Base-by-base conservation (phyloP, 139 green algal genomes). In the Astrephomene gubernaculifera region DNA sequence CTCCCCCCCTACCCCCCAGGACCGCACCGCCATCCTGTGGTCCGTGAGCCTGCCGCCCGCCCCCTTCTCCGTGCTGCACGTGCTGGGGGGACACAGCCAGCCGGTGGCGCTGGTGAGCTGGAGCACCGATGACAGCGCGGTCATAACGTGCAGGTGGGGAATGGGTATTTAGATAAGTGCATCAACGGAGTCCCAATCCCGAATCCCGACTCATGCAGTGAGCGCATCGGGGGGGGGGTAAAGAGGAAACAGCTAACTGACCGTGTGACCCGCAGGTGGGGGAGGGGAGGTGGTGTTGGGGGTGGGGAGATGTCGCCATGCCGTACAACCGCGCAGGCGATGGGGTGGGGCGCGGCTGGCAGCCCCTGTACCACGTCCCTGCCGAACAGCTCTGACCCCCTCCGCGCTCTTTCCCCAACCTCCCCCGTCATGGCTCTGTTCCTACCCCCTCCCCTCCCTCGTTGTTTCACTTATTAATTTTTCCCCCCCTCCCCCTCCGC, bases 21-120 rank as follows among this genome's bases (percentile, higher is more conserved):
- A 96, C 88, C 75, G 89, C 44, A 93, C 85, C 3, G 92, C 90
- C 52, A 88, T 95, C 45, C 81, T 98, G 4, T 98, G 92, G 94
- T 54, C 90, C 5, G 87, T 95, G n/a, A n/a, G n/a, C 33, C 45
- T 72, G 60, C n/a, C 41, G 8, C 57, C 35, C 41, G 8, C 57
- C 27, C 79, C 25, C 17, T 35, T 84, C 29, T 45, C 24, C 14
- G n/a, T 57, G 19, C 43, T 86, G 65, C 79, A 89, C 79, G 79
- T 88, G 63, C 86, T 94, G 75, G 22, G 35, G 4, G 83, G 84
- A 12, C 93, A 94, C 86, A 25, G 38, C 12, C 41, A 71, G 19
- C 78, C 91, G 29, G 87, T 94, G 52, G 84, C 87, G 41, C 86
- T 91, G 49, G 57, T 93, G 9, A 79, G 86, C 35, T 98, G 94